Conservation (phyloP, 495 filamentous ascomycete species). For the Penicillium ochrochloron region DNA sequence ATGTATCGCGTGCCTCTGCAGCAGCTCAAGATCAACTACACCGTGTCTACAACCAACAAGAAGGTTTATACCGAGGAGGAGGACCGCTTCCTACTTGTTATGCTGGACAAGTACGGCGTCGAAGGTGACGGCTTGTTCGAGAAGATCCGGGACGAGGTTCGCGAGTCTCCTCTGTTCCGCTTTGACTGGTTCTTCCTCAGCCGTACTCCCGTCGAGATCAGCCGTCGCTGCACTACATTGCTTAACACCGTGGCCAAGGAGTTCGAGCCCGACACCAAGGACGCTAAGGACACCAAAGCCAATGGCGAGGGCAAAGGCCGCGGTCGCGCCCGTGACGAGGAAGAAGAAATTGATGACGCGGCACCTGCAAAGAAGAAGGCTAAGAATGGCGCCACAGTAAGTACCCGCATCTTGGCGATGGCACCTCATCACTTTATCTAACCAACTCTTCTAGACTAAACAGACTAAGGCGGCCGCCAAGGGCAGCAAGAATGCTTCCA, state of each 20-base stretch:
- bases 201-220: conserved; percentile 89
- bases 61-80: conserved; percentile 99
- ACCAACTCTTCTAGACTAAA: conserved; percentile 55
- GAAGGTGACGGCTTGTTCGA: conserved; percentile 85
- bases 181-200: conserved; percentile 99
- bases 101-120: conserved; percentile 87
- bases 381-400: conserved; percentile 77
- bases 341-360: conserved; percentile 75
- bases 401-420: conserved; percentile 21
- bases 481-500: conserved; percentile 56
- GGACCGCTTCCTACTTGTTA: conserved; percentile 92
- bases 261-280: conserved; percentile 79
- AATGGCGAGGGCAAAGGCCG: conserved; percentile 73
- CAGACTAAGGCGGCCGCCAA: conserved; percentile 62
- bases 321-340: conserved; percentile 75
- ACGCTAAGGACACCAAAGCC: conserved; percentile 58
- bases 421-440: conserved; percentile 18
- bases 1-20: conserved; percentile 96
- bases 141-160: conserved; percentile 86
- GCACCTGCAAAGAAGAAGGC: conserved; percentile 90
- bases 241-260: conserved; percentile 93
- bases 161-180: conserved; percentile 91
- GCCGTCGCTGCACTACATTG: conserved; percentile 89
- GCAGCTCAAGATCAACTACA: conserved; percentile 98
- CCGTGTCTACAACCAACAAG: conserved; percentile 98